Base-by-base conservation (phyloP, 148 eudicot genomes). In the Silene conica region DNA sequence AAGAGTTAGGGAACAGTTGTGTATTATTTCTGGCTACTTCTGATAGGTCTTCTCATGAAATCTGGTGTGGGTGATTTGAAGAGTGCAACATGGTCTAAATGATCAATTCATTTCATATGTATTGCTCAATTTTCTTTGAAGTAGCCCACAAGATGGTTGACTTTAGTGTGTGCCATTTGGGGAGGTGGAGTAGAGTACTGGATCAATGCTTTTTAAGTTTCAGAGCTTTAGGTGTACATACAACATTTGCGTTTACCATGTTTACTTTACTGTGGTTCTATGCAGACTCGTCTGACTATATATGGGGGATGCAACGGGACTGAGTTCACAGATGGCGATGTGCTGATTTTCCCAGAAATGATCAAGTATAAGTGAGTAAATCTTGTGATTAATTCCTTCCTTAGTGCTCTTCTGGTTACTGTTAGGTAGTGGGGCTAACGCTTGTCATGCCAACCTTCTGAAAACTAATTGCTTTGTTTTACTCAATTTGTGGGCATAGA, bases 321-420 rank as follows among this genome's bases (percentile, higher is more conserved):
- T 46, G 84, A 81, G 48, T 82, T 83, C 64, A 70, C 85, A 13
- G 89, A 95, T 81, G 97, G 98, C 52, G 98, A 95, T 73, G 88
- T 95, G 73, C 66, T 88, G 74, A 75, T 92, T 59, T 95, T 95
- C 64, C 98, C 98, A 5, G 97, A 95, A n/a, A 89, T 95, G 98
- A 82, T 89, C 70, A 88, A 88, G 74, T 92, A 86, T 80, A 88
- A 88, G 98, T 95, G 76, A 78, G 60, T 16, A 69, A 46, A 9
- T 19, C 4, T 20, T 70, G 20, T 67, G 14, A 56, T 16, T 13
- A 43, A 34, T 63, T 16, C n/a, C 31, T 20, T 23, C 25, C 22
- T 55, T 21, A 23, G 34, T 10, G 58, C 31, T 13, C 1, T 50
- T 20, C 22, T 65, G 69, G 69, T 8, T 14, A 28, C 19, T 21